Conservation (phyloP, 345 rosid genomes). For the Eucalyptus regnans region DNA sequence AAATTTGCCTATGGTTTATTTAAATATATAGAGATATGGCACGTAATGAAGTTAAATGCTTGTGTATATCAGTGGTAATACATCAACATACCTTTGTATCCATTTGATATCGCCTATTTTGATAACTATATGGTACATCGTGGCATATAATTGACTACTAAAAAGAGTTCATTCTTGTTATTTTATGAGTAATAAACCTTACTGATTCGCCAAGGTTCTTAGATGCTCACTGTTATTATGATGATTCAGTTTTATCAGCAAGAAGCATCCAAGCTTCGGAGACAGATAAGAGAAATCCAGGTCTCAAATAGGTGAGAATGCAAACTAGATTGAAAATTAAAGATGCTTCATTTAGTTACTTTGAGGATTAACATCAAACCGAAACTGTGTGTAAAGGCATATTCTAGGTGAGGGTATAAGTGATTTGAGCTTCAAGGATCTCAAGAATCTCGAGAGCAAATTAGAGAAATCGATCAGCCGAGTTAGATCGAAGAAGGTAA, state of each 20-base stretch:
- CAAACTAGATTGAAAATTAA: not conserved
- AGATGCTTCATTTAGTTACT: not conserved
- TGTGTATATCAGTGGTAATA: not conserved
- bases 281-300: slow-evolving; percentile 68
- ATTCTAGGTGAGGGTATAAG: slow-evolving; percentile 78
- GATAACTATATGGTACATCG: not conserved
- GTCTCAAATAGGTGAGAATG: slow-evolving; percentile 44
- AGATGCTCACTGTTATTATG: not conserved
- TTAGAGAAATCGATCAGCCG: slow-evolving; percentile 83
- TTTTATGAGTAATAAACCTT: not conserved
- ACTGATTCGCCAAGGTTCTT: not conserved
- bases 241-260: slow-evolving; percentile 69
- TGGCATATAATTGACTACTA: not conserved
- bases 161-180: not conserved
- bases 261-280: slow-evolving; percentile 73
- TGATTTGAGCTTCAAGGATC: slow-evolving; percentile 50
- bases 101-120: not conserved
- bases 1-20: not conserved
- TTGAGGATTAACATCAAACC: not conserved
- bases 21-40: not conserved
- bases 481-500: slow-evolving; percentile 83
- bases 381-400: slow-evolving; percentile 26
- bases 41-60: not conserved
- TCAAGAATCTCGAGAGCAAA: slow-evolving; percentile 60
- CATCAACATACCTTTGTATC: not conserved